Conservation (phyloP, 352 stramenopile genomes). For the Phytophthora ohioensis region DNA sequence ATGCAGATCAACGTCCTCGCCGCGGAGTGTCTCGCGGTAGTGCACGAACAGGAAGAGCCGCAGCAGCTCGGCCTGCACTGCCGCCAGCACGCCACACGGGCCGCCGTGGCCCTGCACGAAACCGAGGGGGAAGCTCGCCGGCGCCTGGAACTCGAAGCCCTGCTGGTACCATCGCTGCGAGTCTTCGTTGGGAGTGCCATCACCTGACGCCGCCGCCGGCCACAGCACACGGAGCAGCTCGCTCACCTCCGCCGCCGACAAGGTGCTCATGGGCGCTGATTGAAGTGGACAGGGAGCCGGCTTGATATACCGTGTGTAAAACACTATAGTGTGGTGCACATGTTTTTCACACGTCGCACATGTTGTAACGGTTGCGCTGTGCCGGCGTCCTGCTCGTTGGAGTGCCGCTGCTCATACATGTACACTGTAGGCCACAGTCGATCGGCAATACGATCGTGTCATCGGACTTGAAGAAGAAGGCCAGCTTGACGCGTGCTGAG, state of each 20-base stretch:
- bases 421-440: too few relatives aligned
- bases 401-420: too few relatives aligned
- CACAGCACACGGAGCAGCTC: conserved; percentile 56
- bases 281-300: conserved; percentile 2
- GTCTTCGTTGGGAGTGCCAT: conserved; percentile 36
- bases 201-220: conserved; percentile 32
- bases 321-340: conserved; percentile 19
- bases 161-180: conserved; percentile 63
- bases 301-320: neutral
- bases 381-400: too few relatives aligned
- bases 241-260: conserved; percentile 21
- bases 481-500: conserved; percentile 3
- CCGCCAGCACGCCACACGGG: conserved; percentile 84
- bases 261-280: conserved; percentile 22
- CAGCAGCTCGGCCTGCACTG: conserved; percentile 79
- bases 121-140: conserved; percentile 56
- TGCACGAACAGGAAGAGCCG: conserved; percentile 60
- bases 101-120: conserved; percentile 81
- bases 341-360: neutral
- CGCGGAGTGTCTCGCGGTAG: conserved; percentile 14
- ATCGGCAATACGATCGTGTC: conserved; percentile 18
- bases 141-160: conserved; percentile 57
- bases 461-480: conserved; percentile 35
- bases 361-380: neutral
- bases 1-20: conserved; percentile 14